Evolutionary conservation across 2,329 filamentous ascomycete genomes (phyloP).

Genomic region (Penicillium sp.): DNA sequence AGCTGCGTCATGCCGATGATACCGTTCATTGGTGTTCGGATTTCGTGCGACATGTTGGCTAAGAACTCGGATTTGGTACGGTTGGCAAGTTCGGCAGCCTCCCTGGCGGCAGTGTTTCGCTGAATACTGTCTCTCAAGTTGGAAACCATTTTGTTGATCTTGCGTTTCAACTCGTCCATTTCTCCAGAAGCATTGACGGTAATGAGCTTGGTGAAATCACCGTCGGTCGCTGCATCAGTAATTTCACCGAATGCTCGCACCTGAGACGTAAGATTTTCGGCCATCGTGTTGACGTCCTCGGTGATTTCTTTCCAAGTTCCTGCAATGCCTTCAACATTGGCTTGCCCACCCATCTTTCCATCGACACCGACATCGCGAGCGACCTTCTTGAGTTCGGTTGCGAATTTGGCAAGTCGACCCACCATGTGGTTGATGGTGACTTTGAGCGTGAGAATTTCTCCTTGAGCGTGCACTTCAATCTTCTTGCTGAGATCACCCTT

Average conservation of each 20-base stretch:
- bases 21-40: constrained; percentile 94
- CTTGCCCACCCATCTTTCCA: constrained; percentile 97
- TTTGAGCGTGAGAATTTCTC: constrained; percentile 90
- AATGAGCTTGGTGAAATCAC: constrained; percentile 94
- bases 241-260: constrained; percentile 98
- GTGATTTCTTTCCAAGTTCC: constrained; percentile 99
- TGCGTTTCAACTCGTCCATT: constrained; percentile 98
- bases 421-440: constrained; percentile 99
- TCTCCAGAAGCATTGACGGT: constrained; percentile 96
- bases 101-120: constrained; percentile 89
- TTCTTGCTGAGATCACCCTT: constrained; percentile 95
- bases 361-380: constrained; percentile 96
- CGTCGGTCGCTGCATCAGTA: constrained; percentile 94
- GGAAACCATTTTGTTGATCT: constrained; percentile 99
- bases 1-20: constrained; percentile 98
- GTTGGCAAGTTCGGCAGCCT: constrained; percentile 93
- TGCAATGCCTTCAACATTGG: constrained; percentile 86
- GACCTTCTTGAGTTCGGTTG: constrained; percentile 90
- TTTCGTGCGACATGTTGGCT: constrained; percentile 98
- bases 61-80: constrained; percentile 98
- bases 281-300: constrained; percentile 93
- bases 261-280: constrained; percentile 83
- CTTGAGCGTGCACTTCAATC: constrained; percentile 91
- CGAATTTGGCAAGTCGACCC: constrained; percentile 90
- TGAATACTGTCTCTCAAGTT: constrained; percentile 95